These are phyloP conservation scores for Naumovozyma dairenensis DNA, from an alignment of 805 yeast genomes.

Conservation along the genomic window DNA sequence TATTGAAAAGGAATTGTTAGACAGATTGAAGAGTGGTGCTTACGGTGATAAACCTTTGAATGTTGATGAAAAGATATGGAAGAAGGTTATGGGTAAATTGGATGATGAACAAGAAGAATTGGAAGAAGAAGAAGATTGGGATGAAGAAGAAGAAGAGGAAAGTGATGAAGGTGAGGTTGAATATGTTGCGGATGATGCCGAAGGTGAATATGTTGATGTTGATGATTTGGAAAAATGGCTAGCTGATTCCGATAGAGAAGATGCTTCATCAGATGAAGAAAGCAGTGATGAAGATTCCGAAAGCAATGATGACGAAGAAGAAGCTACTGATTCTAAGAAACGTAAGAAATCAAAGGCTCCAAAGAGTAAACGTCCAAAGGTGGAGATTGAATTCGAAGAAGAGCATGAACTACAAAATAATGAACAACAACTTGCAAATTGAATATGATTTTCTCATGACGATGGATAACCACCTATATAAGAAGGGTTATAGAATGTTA, in stretches of 20 bases:
- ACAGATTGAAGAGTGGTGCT: constrained; percentile 93
- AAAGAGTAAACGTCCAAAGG: constrained; percentile 54
- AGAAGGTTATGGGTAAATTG: constrained; percentile 77
- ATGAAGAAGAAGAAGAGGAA: constrained; percentile 40
- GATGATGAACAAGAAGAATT: constrained; percentile 55
- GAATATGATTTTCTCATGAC: background rate
- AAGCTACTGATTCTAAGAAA: constrained; percentile 27
- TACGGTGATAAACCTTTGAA: constrained; percentile 96
- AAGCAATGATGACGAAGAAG: constrained; percentile 32
- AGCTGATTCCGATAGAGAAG: constrained; percentile 38
- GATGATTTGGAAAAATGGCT: constrained; percentile 91
- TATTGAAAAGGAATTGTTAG: constrained; percentile 89
- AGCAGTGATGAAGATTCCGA: constrained; percentile 30
- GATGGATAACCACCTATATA: background rate
- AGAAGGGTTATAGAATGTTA: too few relatives aligned
- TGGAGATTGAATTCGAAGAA: constrained; percentile 79
- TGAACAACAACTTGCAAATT: constrained; percentile 24
- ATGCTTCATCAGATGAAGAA: constrained; percentile 24
- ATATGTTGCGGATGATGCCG: constrained; percentile 83
- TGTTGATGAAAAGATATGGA: constrained; percentile 94
- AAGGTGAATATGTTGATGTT: constrained; percentile 80
- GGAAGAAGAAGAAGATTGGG: constrained; percentile 40
- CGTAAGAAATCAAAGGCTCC: constrained; percentile 30
- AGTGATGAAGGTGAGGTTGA: constrained; percentile 71
- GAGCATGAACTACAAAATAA: constrained; percentile 35